Evolutionary conservation across 2,329 filamentous ascomycete genomes (phyloP).

Genomic region (Talaromyces sp.): DNA sequence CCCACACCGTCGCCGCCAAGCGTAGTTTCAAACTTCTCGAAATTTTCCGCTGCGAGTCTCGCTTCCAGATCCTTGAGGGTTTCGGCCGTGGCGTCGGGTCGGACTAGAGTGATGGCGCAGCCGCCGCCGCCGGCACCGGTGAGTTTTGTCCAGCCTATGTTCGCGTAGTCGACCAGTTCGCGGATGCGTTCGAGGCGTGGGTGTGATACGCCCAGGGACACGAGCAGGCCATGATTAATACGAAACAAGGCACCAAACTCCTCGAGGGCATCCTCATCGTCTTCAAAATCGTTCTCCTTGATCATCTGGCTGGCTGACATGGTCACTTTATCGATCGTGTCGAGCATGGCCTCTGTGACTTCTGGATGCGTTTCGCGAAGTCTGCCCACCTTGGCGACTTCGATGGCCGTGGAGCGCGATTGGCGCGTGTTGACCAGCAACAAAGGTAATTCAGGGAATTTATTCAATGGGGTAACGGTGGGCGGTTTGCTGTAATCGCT

Average conservation of each 20-base stretch:
- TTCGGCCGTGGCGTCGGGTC: slow-evolving; percentile 58
- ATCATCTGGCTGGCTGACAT: slow-evolving; percentile 56
- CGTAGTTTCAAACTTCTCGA: slow-evolving; percentile 81
- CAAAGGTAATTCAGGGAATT: slow-evolving; percentile 88
- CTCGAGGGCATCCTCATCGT: slow-evolving; percentile 62
- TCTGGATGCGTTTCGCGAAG: slow-evolving; percentile 70
- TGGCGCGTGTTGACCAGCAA: slow-evolving; percentile 87
- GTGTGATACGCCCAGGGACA: slow-evolving; percentile 91
- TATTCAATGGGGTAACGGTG: slow-evolving; percentile 69
- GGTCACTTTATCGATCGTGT: slow-evolving; percentile 71
- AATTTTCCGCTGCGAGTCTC: slow-evolving; percentile 68
- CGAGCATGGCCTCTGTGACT: slow-evolving; percentile 75
- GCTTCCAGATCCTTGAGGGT: slow-evolving; percentile 62
- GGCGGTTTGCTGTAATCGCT: slow-evolving; percentile 75
- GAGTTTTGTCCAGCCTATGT: slow-evolving; percentile 94
- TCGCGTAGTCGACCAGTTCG: slow-evolving; percentile 83
- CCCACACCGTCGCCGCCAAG: slow-evolving; percentile 92
- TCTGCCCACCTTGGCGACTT: slow-evolving; percentile 80
- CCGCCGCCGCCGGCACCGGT: slow-evolving; percentile 94
- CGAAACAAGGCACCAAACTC: slow-evolving; percentile 83
- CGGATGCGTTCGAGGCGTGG: slow-evolving; percentile 87
- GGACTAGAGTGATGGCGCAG: slow-evolving; percentile 88
- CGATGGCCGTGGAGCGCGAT: slow-evolving; percentile 75
- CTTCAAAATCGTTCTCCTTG: slow-evolving; percentile 64
- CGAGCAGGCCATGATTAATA: slow-evolving; percentile 88